phyloP scores from a whole-genome alignment of 208 protist genomes.

The Leishmania braziliensis region DNA sequence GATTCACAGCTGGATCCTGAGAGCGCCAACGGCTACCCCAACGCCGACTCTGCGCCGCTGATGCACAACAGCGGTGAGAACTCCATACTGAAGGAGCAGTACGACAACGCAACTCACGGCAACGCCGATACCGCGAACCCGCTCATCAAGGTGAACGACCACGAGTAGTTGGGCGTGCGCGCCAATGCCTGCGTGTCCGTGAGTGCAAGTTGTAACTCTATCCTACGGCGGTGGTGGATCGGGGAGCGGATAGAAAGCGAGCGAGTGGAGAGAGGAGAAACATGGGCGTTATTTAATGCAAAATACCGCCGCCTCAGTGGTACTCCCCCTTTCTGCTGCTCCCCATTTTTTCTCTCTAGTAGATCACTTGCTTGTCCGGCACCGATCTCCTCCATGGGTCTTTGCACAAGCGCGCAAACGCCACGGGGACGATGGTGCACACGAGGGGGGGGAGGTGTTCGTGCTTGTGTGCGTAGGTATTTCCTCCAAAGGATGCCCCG shows the following conservation, averaged over 20 bases:
- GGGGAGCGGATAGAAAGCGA: neutral
- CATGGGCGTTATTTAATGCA: neutral
- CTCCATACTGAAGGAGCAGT: neutral
- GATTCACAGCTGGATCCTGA: neutral
- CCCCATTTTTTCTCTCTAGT: neutral
- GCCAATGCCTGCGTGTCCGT: neutral
- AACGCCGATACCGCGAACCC: neutral
- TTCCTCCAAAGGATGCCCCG: neutral
- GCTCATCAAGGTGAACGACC: neutral
- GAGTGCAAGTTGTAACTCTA: neutral
- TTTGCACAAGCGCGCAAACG: slow-evolving; percentile 5
- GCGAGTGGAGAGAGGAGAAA: neutral
- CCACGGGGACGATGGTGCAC: neutral
- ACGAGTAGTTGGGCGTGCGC: neutral
- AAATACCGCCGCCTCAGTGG: neutral
- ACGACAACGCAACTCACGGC: neutral
- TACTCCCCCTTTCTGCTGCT: neutral
- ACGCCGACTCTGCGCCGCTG: neutral
- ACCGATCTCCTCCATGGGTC: neutral
- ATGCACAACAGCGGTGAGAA: neutral
- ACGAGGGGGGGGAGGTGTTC: no score
- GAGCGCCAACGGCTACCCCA: neutral
- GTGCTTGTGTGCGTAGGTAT: neutral
- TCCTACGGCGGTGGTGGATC: neutral
- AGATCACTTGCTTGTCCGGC: neutral